phyloP scores from a whole-genome alignment of 768 basidiomycete genomes.

The Asterophora parasitica region DNA sequence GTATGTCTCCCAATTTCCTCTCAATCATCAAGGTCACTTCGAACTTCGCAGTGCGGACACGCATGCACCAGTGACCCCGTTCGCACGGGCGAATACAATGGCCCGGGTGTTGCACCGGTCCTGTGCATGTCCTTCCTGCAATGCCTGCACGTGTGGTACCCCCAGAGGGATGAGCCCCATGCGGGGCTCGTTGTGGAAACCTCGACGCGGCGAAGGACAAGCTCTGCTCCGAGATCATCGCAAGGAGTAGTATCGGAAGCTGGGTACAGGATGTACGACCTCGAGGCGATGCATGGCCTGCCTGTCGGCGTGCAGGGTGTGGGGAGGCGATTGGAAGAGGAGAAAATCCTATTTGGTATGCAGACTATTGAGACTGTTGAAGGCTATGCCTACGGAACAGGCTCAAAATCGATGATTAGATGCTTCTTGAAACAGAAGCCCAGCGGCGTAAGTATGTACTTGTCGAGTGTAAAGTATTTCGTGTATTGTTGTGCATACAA shows the following conservation, averaged over 20 bases:
- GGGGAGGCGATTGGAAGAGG: slow-evolving; percentile 56
- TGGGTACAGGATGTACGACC: slow-evolving; percentile 47
- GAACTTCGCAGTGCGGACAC: slow-evolving; percentile 10
- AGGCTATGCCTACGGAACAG: slow-evolving; percentile 15
- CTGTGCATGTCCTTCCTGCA: slow-evolving; percentile 37
- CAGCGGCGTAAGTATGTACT: too few relatives aligned
- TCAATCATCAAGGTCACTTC: too few relatives aligned
- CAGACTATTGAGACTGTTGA: slow-evolving; percentile 36
- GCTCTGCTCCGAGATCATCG: slow-evolving; percentile 27
- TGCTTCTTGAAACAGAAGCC: too few relatives aligned
- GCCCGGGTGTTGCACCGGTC: slow-evolving; percentile 21
- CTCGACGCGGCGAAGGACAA: slow-evolving; percentile 41
- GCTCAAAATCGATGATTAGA: too few relatives aligned
- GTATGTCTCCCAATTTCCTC: too few relatives aligned
- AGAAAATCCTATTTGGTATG: slow-evolving; percentile 59
- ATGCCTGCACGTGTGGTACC: slow-evolving; percentile 44
- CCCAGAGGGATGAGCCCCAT: slow-evolving; percentile 45
- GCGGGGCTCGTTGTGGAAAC: slow-evolving; percentile 46
- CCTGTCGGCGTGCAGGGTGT: slow-evolving; percentile 61
- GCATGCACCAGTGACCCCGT: slow-evolving; percentile 7
- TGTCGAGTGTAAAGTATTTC: too few relatives aligned
- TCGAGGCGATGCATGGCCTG: slow-evolving; percentile 49
- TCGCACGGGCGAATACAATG: slow-evolving; percentile 13
- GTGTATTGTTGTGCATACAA: too few relatives aligned
- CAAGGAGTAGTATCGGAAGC: slow-evolving; percentile 39